Base-by-base conservation (phyloP, 257 asterid species). In the Eustoma russellianum region DNA sequence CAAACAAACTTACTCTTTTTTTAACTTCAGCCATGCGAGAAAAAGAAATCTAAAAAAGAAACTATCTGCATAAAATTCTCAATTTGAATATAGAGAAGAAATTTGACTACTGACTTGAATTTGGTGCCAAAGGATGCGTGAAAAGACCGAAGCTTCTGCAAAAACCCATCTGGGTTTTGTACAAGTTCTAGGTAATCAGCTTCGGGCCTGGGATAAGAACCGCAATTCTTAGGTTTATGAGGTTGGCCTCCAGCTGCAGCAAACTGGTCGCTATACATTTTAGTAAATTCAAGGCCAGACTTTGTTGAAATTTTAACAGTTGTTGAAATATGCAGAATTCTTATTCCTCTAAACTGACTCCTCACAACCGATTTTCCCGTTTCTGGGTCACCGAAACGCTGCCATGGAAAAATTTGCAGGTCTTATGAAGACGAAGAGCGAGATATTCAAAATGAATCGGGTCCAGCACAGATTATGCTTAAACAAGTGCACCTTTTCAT, bases 201-300 rank as follows among this genome's bases (percentile, higher is more conserved):
- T 79, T 87, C 82, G 47, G 96, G 87, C 50, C 77, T 82, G 58
- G 96, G 96, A 74, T 82, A 87, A 57, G 70, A 54, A 44, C 46
- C 52, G 56, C 6, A 50, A 11, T 13, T 45, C 12, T 1, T 9
- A 28, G 16, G 9, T 38, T 38, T 11, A 43, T 38, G 43, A 45
- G 46, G 45, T 45, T 41, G 62, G 52, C 48, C 46, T 33, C 28
- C 46, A 52, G 48, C 17, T 17, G 53, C 16, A 9, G 17, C 55
- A 17, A 76, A 65, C 51, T 77, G 67, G 82, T 72, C 70, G 74
- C 68, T 62, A 45, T 79, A 76, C 93, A 85, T 85, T 77, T 76
- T 65, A 66, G 14, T 5, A 38, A 38, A 2, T 38, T 38, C n/a
- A 38, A 38, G 43, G 43, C 43, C 43, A 38, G 6, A 38, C 43